Base-by-base conservation (phyloP, 2,329 filamentous ascomycete genomes). In the Stagonosporopsis cucurbitacearum region DNA sequence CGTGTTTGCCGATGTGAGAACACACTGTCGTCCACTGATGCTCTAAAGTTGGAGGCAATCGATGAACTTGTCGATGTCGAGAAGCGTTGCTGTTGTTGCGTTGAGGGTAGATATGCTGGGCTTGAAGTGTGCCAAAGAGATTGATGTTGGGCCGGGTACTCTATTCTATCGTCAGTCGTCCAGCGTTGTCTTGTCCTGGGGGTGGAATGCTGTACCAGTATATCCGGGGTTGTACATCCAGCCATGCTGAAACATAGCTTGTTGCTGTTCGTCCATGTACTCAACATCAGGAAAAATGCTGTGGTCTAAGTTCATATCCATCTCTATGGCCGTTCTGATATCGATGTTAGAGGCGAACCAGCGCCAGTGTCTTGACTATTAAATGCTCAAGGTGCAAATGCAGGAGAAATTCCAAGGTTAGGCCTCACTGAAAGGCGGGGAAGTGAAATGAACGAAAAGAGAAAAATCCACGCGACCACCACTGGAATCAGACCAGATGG, bases 21-120 rank as follows among this genome's bases (percentile, higher is more conserved):
- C 2, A 45, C 45, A 44, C 63, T 70, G 8, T 50, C 51, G 13
- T 47, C 44, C 2, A 68, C 69, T 0, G 71, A 70, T 0, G 54
- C 64, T 7, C 68, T 60, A 20, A 52, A 59, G 22, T 57, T 45
- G 2, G 65, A 60, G 17, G 58, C 51, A 23, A 46, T 45, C 0
- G 66, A 70, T 1, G 66, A 66, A 12, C 59, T 65, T 26, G 63
- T 64, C 6, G 65, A 70, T 12, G 40, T 30, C 4, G 70, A 65
- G 12, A 57, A 50, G 12, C 66, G 65, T 23, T 56, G 57, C 3
- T 56, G 56, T 25, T 65, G 56, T 25, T 65, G 57, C 6, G 39
- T 23, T 28, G 43, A 45, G 19, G 47, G 60, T 8, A 58, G 57
- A 25, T 45, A 28, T n/a, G 36, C 13, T 12, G 50, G n/a, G 33